These are phyloP conservation scores for Pythium rhizo-oryzae DNA, from an alignment of 352 stramenopile genomes.

Conservation along the genomic window DNA sequence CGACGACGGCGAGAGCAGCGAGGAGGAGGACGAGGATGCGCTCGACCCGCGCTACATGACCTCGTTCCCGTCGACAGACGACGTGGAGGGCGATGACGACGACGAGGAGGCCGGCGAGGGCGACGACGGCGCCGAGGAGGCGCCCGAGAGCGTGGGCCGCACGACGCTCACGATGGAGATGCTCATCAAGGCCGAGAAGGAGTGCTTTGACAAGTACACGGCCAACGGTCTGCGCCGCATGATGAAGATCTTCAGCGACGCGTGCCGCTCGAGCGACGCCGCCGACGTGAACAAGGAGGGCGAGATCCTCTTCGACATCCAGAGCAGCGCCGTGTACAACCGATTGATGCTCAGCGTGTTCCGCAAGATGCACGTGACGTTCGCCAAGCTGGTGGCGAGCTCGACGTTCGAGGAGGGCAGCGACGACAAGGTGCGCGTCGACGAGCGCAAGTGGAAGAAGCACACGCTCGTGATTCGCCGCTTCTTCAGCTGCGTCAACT, in stretches of 20 bases:
- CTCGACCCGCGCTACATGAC: constrained; percentile 82
- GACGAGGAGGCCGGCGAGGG: constrained; percentile 26
- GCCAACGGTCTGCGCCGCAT: constrained; percentile 90
- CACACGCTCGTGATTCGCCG: constrained; percentile 83
- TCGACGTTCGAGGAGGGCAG: constrained; percentile 30
- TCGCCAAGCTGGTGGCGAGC: constrained; percentile 76
- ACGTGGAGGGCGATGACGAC: constrained; percentile 32
- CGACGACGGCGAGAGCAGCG: constrained; percentile 64
- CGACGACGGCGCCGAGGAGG: constrained; percentile 21
- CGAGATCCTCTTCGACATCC: constrained; percentile 92
- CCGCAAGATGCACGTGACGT: constrained; percentile 85
- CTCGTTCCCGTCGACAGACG: constrained; percentile 36
- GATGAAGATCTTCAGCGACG: constrained; percentile 94
- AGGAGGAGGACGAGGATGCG: constrained; percentile 84
- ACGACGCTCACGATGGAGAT: constrained; percentile 79
- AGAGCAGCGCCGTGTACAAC: constrained; percentile 95
- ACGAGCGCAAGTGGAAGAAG: constrained; percentile 85
- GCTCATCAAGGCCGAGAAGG: constrained; percentile 82
- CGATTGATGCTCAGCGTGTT: constrained; percentile 95
- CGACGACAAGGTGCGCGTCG: constrained; percentile 49
- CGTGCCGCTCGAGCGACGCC: constrained; percentile 92
- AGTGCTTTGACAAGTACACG: constrained; percentile 88
- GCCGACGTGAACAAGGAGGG: constrained; percentile 64
- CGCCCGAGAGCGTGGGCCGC: constrained; percentile 40
- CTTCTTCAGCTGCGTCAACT: constrained; percentile 93